A percentile compares a stretch with the other conserved stretches of the same genome.
These are phyloP conservation scores for Ustilago xerochloae DNA, from an alignment of 1,284 basidiomycete species.

Conservation along the genomic window DNA sequence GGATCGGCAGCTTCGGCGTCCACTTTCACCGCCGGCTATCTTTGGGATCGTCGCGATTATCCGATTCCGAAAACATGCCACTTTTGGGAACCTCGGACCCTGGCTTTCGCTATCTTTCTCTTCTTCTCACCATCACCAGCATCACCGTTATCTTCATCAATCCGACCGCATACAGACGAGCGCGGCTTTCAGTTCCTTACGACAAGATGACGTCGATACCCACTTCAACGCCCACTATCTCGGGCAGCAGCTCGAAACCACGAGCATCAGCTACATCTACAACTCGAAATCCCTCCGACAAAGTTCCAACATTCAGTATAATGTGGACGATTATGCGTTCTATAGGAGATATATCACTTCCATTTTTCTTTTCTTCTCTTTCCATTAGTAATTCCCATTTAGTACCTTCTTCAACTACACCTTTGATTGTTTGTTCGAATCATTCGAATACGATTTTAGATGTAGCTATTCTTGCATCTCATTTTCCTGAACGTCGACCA, in stretches of 20 bases:
- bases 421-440: constrained; percentile 51
- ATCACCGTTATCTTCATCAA: background rate
- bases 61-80: background rate
- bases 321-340: constrained; percentile 58
- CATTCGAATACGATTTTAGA: constrained; percentile 72
- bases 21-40: background rate
- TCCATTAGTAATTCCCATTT: constrained; percentile 20
- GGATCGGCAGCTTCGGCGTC: background rate
- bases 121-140: background rate
- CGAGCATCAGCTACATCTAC: constrained; percentile 13
- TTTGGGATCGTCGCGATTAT: too few relatives aligned
- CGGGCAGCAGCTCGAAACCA: background rate
- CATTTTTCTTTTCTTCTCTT: constrained; percentile 52
- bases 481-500: constrained; percentile 80
- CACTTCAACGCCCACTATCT: background rate
- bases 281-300: background rate
- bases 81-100: too few relatives aligned
- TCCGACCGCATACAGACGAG: background rate
- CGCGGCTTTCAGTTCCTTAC: background rate
- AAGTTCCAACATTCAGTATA: constrained; percentile 43
- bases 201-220: constrained; percentile 14
- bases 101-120: background rate
- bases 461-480: constrained; percentile 70
- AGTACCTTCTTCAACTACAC: constrained; percentile 31
- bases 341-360: constrained; percentile 50